Evolutionary conservation across 2,329 filamentous ascomycete species (phyloP).

Genomic region (Geoglossum cookeanum): DNA sequence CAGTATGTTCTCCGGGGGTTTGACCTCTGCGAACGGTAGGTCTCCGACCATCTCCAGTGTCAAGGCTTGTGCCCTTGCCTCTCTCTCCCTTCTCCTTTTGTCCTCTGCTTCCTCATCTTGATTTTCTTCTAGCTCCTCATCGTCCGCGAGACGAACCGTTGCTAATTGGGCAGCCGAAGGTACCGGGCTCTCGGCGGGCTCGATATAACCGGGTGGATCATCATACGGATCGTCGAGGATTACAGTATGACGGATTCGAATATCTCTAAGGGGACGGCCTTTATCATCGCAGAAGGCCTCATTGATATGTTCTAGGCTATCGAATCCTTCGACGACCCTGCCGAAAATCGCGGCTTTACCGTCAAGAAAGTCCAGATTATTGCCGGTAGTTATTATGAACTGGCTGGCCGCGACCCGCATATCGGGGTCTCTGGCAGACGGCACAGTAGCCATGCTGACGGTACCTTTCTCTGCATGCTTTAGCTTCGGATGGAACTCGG

Average conservation of each 20-base stretch:
- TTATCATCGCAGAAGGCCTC: conserved; percentile 69
- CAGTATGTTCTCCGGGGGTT: conserved; percentile 87
- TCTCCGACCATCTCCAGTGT: conserved; percentile 97
- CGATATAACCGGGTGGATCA: conserved; percentile 57
- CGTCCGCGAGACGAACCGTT: conserved; percentile 79
- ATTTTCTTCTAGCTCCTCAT: conserved; percentile 61
- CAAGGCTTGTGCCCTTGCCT: conserved; percentile 82
- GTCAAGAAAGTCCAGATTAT: conserved; percentile 77
- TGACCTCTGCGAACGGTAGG: conserved; percentile 90
- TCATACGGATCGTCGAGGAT: conserved; percentile 82
- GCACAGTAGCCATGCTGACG: conserved; percentile 92
- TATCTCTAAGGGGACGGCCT: conserved; percentile 79
- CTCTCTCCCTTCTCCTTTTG: conserved; percentile 62
- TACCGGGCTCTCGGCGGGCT: conserved; percentile 60
- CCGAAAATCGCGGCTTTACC: conserved; percentile 91
- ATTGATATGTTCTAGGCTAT: conserved; percentile 86
- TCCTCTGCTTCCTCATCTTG: conserved; percentile 68
- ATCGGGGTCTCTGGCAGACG: conserved; percentile 57
- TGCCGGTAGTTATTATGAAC: conserved; percentile 81
- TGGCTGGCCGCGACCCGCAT: conserved; percentile 71
- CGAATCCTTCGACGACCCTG: conserved; percentile 89
- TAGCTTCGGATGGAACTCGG: conserved; percentile 69
- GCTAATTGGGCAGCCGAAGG: conserved; percentile 73
- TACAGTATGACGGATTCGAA: conserved; percentile 82
- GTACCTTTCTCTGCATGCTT: conserved; percentile 81